Percentiles rank a stretch among this genome's conserved stretches.
phyloP scores from a whole-genome alignment of 78 protist species.

The Cavenderia fasciculata region DNA sequence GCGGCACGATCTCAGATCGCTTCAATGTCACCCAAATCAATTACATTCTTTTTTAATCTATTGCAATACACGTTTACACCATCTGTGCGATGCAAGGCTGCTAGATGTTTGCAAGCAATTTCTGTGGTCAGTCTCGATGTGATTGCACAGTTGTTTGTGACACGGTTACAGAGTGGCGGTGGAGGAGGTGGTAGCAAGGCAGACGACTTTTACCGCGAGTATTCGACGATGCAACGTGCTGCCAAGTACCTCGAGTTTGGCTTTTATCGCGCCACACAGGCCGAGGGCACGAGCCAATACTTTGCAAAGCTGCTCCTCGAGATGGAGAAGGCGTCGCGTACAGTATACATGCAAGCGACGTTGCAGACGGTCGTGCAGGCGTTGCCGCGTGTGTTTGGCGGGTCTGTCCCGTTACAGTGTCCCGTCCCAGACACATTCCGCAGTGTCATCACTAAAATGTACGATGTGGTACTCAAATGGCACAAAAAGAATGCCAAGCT shows the following conservation, averaged over 20 bases:
- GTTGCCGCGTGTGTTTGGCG: slow-evolving; percentile 28
- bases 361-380: slow-evolving; percentile 3
- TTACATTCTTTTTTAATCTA: slow-evolving; percentile 36
- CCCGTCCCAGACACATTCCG: slow-evolving; percentile 44
- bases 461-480: slow-evolving; percentile 45
- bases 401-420: not conserved
- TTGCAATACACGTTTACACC: slow-evolving; percentile 22
- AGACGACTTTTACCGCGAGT: slow-evolving; percentile 65
- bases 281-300: slow-evolving; percentile 40
- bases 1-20: slow-evolving; percentile 15
- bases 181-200: not conserved
- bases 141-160: slow-evolving; percentile 19
- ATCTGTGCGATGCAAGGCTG: slow-evolving; percentile 28
- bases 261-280: slow-evolving; percentile 6
- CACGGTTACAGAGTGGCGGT: slow-evolving; percentile 9
- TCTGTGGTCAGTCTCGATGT: slow-evolving; percentile 7
- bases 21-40: slow-evolving; percentile 29
- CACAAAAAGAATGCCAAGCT: slow-evolving; percentile 37
- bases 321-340: slow-evolving; percentile 59
- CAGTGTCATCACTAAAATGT: slow-evolving; percentile 19
- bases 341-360: slow-evolving; percentile 36
- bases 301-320: slow-evolving; percentile 52
- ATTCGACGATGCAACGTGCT: slow-evolving; percentile 25
- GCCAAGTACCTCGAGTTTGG: slow-evolving; percentile 66
- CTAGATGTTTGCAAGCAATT: slow-evolving; percentile 35